Conservation (phyloP, 1,284 basidiomycete genomes). For the Omphalotus olearius region DNA sequence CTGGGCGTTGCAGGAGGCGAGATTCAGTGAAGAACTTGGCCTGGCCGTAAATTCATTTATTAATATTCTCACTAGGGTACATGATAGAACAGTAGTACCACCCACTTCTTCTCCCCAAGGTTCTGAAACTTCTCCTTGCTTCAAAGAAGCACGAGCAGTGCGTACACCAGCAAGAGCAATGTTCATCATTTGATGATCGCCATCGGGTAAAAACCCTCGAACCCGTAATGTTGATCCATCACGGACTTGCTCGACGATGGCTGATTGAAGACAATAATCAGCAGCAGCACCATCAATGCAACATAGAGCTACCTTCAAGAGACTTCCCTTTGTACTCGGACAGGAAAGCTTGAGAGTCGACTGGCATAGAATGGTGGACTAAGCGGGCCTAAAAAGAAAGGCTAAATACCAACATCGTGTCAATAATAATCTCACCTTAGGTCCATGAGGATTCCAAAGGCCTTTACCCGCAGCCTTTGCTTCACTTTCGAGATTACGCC, state of each 20-base stretch:
- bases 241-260: constrained; percentile 90
- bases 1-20: constrained; percentile 84
- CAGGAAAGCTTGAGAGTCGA: constrained; percentile 86
- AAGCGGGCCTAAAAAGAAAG: constrained; percentile 51
- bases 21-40: constrained; percentile 95
- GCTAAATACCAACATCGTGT: neutral
- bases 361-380: constrained; percentile 86
- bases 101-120: constrained; percentile 81
- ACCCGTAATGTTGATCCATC: constrained; percentile 91
- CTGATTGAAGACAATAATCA: constrained; percentile 36
- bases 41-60: constrained; percentile 38
- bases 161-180: constrained; percentile 85
- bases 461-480: constrained; percentile 79
- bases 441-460: constrained; percentile 84
- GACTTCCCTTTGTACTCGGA: constrained; percentile 87
- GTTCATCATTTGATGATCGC: constrained; percentile 85
- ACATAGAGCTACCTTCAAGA: constrained; percentile 64
- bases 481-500: constrained; percentile 72
- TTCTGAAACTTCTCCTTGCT: constrained; percentile 76
- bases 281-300: constrained; percentile 8
- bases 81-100: constrained; percentile 16
- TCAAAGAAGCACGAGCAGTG: constrained; percentile 67
- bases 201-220: constrained; percentile 83
- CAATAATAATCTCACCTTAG: constrained; percentile 46
- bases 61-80: constrained; percentile 16